These are phyloP conservation scores for Talaromyces adpressus DNA, from an alignment of 495 filamentous ascomycete species.

Conservation along the genomic window DNA sequence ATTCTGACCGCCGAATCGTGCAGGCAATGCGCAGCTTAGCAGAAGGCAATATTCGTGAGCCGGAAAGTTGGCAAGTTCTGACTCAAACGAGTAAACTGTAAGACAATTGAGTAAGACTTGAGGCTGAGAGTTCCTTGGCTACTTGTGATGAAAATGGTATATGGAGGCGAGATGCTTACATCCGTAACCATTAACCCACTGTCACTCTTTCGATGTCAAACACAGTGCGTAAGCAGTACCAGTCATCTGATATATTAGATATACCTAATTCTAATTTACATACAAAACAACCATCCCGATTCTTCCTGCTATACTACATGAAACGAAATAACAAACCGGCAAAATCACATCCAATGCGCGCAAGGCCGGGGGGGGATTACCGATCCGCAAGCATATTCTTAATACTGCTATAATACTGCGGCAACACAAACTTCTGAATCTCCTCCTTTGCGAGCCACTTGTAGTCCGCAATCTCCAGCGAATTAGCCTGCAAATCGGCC, in stretches of 20 bases:
- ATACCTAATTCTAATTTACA: conserved; percentile 4
- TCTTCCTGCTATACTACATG: conserved; percentile 3
- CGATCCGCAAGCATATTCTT: conserved; percentile 74
- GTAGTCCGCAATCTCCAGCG: conserved; percentile 69
- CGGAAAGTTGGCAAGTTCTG: neutral
- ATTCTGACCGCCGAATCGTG: neutral
- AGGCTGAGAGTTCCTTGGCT: neutral
- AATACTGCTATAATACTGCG: conserved; percentile 63
- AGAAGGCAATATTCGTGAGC: neutral
- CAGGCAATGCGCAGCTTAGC: neutral
- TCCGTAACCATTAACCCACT: neutral
- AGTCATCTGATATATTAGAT: neutral
- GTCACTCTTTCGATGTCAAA: neutral
- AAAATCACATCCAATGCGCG: neutral
- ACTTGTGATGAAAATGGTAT: neutral
- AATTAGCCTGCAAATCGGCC: conserved; percentile 68
- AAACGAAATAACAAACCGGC: neutral
- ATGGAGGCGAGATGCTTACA: neutral
- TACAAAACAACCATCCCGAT: neutral
- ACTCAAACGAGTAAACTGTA: neutral
- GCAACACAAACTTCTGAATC: conserved; percentile 53
- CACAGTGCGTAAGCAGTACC: neutral
- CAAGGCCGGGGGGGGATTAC: conserved; percentile 26
- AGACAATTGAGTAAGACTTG: neutral
- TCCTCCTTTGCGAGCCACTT: conserved; percentile 91